Evolutionary conservation across 306 rosid genomes (phyloP), one percentile per base, ranked within the genome.

Genomic region (Castanea mollissima): DNA sequence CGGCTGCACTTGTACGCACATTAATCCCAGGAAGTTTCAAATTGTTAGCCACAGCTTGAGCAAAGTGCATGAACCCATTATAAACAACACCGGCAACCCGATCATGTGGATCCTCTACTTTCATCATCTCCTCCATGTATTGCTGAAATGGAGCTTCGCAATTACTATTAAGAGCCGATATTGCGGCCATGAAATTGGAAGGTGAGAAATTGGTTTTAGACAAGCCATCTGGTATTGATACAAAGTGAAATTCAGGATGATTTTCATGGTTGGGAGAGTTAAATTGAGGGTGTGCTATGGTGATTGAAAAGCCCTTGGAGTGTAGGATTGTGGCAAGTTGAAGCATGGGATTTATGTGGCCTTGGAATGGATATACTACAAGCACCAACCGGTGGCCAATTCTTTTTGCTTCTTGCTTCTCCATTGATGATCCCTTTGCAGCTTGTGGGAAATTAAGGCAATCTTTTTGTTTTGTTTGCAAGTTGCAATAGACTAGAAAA

Each of bases 341-440:
- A 57, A 84, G 74, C 84, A 80, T 84, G 0, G 87, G 85, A 67
- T 57, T 67, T 3, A 77, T 69, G 29, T 80, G 85, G 55, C 85
- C 88, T 81, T 78, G 82, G 14, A 57, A 11, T 1, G 87, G 80
- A 5, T 51, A 23, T 5, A 84, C 85, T 14, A 80, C 73, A 3
- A 84, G 6, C 38, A 76, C 51, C 32, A 80, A 7, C 15, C 60
- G 52, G 21, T 49, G 9, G 0, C 84, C 73, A 62, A 21, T 38
- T 18, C 38, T 13, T 62, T 14, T 27, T 4, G 69, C 38, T 62
- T 62, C 38, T 27, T 27, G n/a, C 69, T 62, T 62, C 13, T 62
- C 69, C 69, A 27, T 62, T 18, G 44, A 38, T 38, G 44, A 25
- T 23, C 6, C 12, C 15, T 23, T 59, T 11, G 54, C 13, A 46